Evolutionary conservation across 2,329 filamentous ascomycete genomes (phyloP).

Genomic region (Graphium sp.): DNA sequence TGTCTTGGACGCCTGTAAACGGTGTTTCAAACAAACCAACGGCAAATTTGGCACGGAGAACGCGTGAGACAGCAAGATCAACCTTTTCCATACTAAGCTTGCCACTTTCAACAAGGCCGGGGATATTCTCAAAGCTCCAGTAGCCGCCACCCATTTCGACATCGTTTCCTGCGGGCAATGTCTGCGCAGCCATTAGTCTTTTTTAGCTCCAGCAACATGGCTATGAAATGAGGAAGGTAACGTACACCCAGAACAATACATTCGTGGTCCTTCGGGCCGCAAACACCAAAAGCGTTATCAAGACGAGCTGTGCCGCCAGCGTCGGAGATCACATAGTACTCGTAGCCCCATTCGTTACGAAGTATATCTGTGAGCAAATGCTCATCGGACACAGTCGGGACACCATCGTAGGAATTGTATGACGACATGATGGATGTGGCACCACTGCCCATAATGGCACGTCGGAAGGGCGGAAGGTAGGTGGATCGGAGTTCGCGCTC

Average conservation of each 20-base stretch:
- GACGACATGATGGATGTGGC: slow-evolving; percentile 58
- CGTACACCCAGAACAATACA: slow-evolving; percentile 42
- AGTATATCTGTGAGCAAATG: slow-evolving; percentile 53
- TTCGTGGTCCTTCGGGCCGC: slow-evolving; percentile 40
- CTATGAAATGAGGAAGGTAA: slow-evolving; percentile 1
- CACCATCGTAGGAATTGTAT: slow-evolving; percentile 59
- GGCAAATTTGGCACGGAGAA: slow-evolving; percentile 51
- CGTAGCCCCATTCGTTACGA: slow-evolving; percentile 55
- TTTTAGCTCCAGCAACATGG: background rate
- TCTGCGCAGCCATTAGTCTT: slow-evolving; percentile 12
- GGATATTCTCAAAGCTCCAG: slow-evolving; percentile 52
- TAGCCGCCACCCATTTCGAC: slow-evolving; percentile 65
- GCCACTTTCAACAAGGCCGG: slow-evolving; percentile 42
- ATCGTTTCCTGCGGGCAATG: slow-evolving; percentile 53
- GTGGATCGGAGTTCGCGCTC: slow-evolving; percentile 36
- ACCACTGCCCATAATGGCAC: slow-evolving; percentile 52
- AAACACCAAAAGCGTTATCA: slow-evolving; percentile 47
- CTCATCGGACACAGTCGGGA: slow-evolving; percentile 48
- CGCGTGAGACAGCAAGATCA: slow-evolving; percentile 47
- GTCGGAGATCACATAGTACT: slow-evolving; percentile 48
- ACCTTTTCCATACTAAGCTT: slow-evolving; percentile 40
- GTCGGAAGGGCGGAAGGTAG: slow-evolving; percentile 44
- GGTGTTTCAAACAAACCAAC: slow-evolving; percentile 58
- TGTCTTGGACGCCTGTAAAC: slow-evolving; percentile 38
- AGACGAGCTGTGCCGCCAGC: slow-evolving; percentile 56